Evolutionary conservation across 225 moss, liverwort and hornwort species (phyloP), one percentile per base, ranked within the genome.

Genomic region (Bryum argenteum): DNA sequence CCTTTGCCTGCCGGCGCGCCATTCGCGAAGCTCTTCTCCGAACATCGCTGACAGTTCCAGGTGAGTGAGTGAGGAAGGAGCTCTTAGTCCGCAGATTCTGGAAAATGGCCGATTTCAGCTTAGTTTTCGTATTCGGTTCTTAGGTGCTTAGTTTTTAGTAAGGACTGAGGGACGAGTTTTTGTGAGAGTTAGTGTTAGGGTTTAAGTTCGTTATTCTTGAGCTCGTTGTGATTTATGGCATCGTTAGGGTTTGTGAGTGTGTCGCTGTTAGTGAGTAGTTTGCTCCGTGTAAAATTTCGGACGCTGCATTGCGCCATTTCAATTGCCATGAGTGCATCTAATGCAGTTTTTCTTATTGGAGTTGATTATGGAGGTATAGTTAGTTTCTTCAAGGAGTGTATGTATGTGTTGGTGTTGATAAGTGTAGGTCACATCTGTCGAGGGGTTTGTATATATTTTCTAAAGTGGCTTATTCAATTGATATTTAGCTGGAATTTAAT

Each of bases 211-310:
- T 54, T 68, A 20, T 37, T 59, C n/a, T n/a, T n/a, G n/a, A n/a
- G n/a, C n/a, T n/a, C n/a, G n/a, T n/a, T 9, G 37, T 65, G 55
- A 65, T 33, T 33, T 6, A 60, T 54, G 16, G 41, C 24, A 59
- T 65, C 54, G 65, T 69, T 83, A 83, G 83, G 79, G 83, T 76
- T 83, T 69, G 60, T 13, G 50, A 17, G 16, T 48, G 52, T 21
- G 55, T 24, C 19, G 5, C 13, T 37, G 9, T 63, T 33, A 2
- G 67, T 55, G 62, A 56, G 55, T 10, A 33, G 4, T 33, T 33
- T 33, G 33, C 7, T 4, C 33, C 33, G 33, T 33, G 5, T 33
- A 33, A 33, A 33, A 33, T 69, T 33, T 33, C 33, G 1, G 33
- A 33, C 3, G 33, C 33, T 33, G 33, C 33, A 33, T 33, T 33